Base-by-base conservation (phyloP, 768 basidiomycete genomes). In the Lepiota venenata region DNA sequence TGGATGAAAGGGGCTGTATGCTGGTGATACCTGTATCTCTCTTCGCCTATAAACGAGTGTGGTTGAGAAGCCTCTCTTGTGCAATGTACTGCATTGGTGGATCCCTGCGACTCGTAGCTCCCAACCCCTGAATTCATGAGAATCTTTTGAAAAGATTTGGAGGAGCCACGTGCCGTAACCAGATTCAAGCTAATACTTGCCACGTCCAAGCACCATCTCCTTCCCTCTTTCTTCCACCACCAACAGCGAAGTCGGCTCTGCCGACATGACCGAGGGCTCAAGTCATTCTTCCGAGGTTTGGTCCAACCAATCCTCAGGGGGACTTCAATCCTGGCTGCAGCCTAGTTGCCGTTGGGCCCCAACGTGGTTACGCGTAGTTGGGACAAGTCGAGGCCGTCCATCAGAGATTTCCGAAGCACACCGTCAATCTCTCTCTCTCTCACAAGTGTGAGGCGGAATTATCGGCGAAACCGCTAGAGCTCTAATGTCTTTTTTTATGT, bases 1-100 rank as follows among this genome's bases (percentile, higher is more conserved):
- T 90, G 56, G n/a, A 91, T 91, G 87, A 79, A 76, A 56, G 88
- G 88, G 0, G 71, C 66, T 0, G 86, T 85, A 0, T 88, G 79
- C 76, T 85, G 84, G 80, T 86, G 61, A 72, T 16, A 14, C 44
- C 16, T 46, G 44, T 14, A 27, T 14, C 16, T 46, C 32, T 29
- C 15, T 2, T 14, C 32, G 21, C 25, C 6, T n/a, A n/a, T 22
- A n/a, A 15, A 27, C 44, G 14, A 46, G 25, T 11, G 14, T 22
- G 15, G 4, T 29, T 27, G 16, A 9, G 22, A 49, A 50, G 49
- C 21, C n/a, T 35, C 12, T 36, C 32, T 36, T 27, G 11, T 22
- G 1, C 29, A 35, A 5, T 43, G 12, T 32, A 22, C 20, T 51
- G 27, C 20, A 32, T 4, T 27, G 10, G 27, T 52, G 27, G 38